Evolutionary conservation across 257 asterid species (phyloP).

Genomic region (Solanum dulcamara): DNA sequence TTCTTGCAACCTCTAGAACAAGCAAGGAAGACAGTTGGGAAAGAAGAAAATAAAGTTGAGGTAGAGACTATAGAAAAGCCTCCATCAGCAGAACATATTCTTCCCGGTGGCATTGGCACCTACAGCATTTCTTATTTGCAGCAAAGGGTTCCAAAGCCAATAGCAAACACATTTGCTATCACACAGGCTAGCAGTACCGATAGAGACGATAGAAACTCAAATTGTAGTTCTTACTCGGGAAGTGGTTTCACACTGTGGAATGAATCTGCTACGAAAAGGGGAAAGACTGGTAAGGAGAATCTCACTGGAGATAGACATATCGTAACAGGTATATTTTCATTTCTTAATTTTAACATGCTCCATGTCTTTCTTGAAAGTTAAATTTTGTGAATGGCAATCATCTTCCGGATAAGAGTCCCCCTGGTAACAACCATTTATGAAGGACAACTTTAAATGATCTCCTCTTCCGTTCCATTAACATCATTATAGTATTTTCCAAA

Average conservation of each 20-base stretch:
- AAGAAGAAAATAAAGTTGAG: constrained; percentile 39
- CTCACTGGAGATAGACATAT: constrained; percentile 34
- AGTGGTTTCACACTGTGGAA: constrained; percentile 81
- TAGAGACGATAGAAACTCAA: constrained; percentile 49
- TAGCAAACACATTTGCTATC: constrained; percentile 23
- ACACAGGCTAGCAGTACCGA: constrained; percentile 51
- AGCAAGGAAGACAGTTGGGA: constrained; percentile 32
- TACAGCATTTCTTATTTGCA: constrained; percentile 66
- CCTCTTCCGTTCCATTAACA: neutral
- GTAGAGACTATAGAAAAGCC: constrained; percentile 31
- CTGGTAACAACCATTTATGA: neutral
- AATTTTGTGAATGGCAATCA: neutral
- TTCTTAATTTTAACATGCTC: neutral
- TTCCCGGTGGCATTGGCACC: constrained; percentile 82
- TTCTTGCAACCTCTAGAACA: constrained; percentile 83
- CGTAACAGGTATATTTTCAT: constrained; percentile 38
- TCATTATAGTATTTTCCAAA: neutral
- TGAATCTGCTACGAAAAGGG: constrained; percentile 69
- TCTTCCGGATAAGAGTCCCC: neutral
- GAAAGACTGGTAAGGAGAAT: constrained; percentile 99
- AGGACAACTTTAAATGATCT: neutral
- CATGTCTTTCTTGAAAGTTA: neutral
- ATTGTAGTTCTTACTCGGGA: constrained; percentile 62
- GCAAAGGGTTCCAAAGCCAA: constrained; percentile 44
- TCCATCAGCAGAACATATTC: constrained; percentile 47